These are phyloP conservation scores for Heteromeles arbutifolia DNA, from an alignment of 306 rosid species.

Conservation along the genomic window DNA sequence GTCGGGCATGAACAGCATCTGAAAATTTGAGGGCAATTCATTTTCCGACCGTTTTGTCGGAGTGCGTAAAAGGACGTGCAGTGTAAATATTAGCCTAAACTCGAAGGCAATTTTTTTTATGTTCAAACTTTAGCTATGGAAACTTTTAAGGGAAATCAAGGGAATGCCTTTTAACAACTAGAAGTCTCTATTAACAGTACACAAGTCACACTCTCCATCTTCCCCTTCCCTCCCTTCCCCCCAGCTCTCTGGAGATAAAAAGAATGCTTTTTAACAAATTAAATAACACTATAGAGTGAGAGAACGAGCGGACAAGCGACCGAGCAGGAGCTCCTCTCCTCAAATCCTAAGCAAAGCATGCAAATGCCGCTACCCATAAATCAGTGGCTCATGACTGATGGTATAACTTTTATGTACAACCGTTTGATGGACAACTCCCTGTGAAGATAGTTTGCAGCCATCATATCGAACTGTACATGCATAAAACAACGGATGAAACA, in stretches of 20 bases:
- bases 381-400: slow-evolving; percentile 10
- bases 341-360: not conserved
- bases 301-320: not conserved
- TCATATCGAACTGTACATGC: slow-evolving; percentile 32
- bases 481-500: not conserved
- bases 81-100: not conserved
- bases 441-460: slow-evolving; percentile 1
- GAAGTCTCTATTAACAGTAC: not conserved
- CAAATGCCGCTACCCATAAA: slow-evolving; percentile 12
- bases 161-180: not conserved
- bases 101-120: not conserved
- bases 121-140: not conserved
- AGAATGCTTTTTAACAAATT: not conserved
- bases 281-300: not conserved
- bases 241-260: not conserved
- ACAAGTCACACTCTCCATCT: not conserved
- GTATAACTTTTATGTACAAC: slow-evolving; percentile 25
- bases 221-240: not conserved
- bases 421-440: slow-evolving; percentile 4
- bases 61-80: not conserved
- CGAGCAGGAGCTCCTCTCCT: not conserved
- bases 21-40: too few relatives aligned
- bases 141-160: not conserved
- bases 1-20: too few relatives aligned
- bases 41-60: too few relatives aligned